Evolutionary conservation across 441 rosid species (phyloP).

Genomic region (Pelargonium citronellum): DNA sequence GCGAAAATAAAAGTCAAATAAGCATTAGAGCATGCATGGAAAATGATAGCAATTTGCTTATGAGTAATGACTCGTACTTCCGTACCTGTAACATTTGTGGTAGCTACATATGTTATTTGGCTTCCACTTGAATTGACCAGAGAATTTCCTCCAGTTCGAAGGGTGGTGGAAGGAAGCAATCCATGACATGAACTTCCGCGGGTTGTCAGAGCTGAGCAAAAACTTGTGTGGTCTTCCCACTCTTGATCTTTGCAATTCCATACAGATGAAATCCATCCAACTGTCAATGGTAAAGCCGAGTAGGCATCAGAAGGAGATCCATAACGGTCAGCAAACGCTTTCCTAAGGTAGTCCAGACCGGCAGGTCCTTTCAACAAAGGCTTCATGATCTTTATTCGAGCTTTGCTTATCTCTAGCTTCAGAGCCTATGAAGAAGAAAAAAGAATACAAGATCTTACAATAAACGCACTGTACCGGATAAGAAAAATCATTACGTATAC

Average conservation of each 20-base stretch:
- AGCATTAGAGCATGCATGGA: neutral
- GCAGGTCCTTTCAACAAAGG: conserved; percentile 77
- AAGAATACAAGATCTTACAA: neutral
- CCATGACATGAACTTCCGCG: conserved; percentile 36
- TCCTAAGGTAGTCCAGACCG: conserved; percentile 66
- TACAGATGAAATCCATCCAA: conserved; percentile 56
- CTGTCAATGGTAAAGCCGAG: conserved; percentile 48
- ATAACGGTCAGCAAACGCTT: conserved; percentile 52
- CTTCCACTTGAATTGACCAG: conserved; percentile 23
- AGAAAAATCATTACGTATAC: too few species aligned
- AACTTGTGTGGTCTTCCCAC: conserved; percentile 63
- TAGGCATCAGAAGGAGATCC: conserved; percentile 50
- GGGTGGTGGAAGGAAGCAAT: conserved; percentile 42
- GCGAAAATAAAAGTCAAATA: conserved; percentile 6
- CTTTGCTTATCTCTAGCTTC: conserved; percentile 67
- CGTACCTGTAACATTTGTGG: conserved; percentile 36
- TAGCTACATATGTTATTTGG: conserved; percentile 21
- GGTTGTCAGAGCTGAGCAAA: conserved; percentile 39
- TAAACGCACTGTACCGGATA: neutral
- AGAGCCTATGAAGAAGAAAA: conserved; percentile 38
- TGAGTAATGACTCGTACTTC: conserved; percentile 4
- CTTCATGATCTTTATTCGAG: conserved; percentile 66
- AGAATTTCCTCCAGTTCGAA: conserved; percentile 70
- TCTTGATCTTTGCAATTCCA: conserved; percentile 46
- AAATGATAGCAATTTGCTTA: neutral